Conservation (phyloP, 768 basidiomycete genomes). For the Myochromella boudieri region DNA sequence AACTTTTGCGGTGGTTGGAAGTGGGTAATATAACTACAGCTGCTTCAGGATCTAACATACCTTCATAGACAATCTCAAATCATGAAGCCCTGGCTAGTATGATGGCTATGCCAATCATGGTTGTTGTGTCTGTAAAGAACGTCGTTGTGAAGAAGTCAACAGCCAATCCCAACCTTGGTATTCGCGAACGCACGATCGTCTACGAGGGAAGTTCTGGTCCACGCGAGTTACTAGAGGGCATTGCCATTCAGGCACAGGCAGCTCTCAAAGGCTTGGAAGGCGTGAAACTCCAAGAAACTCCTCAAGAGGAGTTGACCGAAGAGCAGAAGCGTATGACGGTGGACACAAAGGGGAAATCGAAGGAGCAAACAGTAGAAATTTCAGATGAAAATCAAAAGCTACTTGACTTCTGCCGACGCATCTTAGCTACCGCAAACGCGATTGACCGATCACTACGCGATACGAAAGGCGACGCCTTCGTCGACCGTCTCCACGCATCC, state of each 20-base stretch:
- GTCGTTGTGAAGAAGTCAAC: constrained; percentile 55
- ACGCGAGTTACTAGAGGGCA: constrained; percentile 86
- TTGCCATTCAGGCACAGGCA: constrained; percentile 90
- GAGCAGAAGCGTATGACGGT: constrained; percentile 86
- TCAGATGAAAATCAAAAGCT: constrained; percentile 80
- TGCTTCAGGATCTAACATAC: background rate
- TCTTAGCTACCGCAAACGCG: constrained; percentile 75
- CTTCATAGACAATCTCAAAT: constrained; percentile 78
- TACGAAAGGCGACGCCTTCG: constrained; percentile 86
- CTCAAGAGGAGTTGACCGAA: constrained; percentile 74
- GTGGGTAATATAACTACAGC: constrained; percentile 39
- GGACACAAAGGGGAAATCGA: constrained; percentile 64
- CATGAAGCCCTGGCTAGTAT: constrained; percentile 93
- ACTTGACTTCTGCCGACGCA: constrained; percentile 80
- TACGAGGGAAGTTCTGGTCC: constrained; percentile 93
- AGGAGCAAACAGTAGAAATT: constrained; percentile 44
- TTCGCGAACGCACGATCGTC: constrained; percentile 78
- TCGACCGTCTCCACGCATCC: constrained; percentile 71
- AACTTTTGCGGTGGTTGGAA: constrained; percentile 91
- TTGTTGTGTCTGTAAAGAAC: constrained; percentile 65
- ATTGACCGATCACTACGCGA: constrained; percentile 89
- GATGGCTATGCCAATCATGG: constrained; percentile 98
- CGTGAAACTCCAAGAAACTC: constrained; percentile 45
- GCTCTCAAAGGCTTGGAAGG: constrained; percentile 87
- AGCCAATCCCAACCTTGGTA: constrained; percentile 42